These are phyloP conservation scores for Amaranthus hypochondriacus DNA, from an alignment of 148 eudicot species.

Conservation along the genomic window DNA sequence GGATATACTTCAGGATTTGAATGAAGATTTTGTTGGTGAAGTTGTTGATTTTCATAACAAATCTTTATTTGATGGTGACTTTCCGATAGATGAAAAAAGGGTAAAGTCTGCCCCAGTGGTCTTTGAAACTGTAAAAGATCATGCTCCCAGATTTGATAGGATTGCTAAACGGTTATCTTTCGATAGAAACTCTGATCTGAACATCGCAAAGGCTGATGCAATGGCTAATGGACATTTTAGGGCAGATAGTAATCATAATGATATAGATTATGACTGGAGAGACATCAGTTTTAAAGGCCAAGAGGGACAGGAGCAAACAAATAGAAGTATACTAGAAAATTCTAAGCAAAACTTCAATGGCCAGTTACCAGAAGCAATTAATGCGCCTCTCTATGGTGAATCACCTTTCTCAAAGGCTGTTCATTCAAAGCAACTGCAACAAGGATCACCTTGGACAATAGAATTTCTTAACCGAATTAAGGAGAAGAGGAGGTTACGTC, in stretches of 20 bases:
- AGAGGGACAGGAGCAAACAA: constrained; percentile 19
- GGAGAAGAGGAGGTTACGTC: constrained; percentile 69
- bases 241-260: constrained; percentile 28
- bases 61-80: constrained; percentile 28
- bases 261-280: constrained; percentile 27
- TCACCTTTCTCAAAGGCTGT: constrained; percentile 72
- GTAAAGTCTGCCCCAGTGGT: constrained; percentile 29
- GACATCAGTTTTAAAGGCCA: constrained; percentile 23
- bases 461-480: constrained; percentile 82
- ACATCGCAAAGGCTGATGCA: constrained; percentile 40
- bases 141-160: constrained; percentile 32
- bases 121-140: constrained; percentile 30
- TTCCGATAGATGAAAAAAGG: constrained; percentile 28
- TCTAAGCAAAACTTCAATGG: constrained; percentile 26
- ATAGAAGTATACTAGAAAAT: constrained; percentile 28
- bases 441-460: constrained; percentile 92
- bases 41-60: constrained; percentile 50
- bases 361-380: constrained; percentile 30
- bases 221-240: constrained; percentile 25
- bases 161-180: constrained; percentile 41
- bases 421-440: constrained; percentile 44
- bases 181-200: constrained; percentile 36
- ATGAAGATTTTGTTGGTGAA: constrained; percentile 56
- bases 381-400: constrained; percentile 32
- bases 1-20: constrained; percentile 30